These are phyloP conservation scores for Thinopyrum elongatum DNA, from an alignment of 176 grass and related monocot genomes.

Conservation along the genomic window DNA sequence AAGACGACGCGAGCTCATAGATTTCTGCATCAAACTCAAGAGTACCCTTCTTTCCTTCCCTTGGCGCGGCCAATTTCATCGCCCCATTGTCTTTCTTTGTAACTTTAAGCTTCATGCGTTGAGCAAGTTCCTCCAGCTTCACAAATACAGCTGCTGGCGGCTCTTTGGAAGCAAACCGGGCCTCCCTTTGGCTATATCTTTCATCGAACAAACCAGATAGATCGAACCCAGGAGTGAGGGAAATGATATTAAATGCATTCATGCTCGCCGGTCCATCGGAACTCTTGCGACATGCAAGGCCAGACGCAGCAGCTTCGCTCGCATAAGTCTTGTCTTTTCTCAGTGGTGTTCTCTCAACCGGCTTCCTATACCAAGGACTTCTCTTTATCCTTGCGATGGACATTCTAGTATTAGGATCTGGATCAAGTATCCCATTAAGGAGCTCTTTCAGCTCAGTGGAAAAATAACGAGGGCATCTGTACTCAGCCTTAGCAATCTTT, in stretches of 20 bases:
- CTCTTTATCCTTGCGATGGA: slow-evolving; percentile 64
- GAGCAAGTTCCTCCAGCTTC: slow-evolving; percentile 60
- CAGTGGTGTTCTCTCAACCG: slow-evolving; percentile 8
- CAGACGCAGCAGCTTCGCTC: not conserved
- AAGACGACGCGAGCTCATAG: slow-evolving; percentile 51
- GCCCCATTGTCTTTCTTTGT: slow-evolving; percentile 62
- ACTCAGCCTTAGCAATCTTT: slow-evolving; percentile 69
- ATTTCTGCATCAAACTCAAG: slow-evolving; percentile 62
- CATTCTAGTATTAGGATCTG: slow-evolving; percentile 72
- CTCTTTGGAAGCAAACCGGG: slow-evolving; percentile 62
- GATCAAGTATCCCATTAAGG: slow-evolving; percentile 68
- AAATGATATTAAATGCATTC: slow-evolving; percentile 90
- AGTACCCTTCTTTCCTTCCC: slow-evolving; percentile 67
- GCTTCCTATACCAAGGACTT: slow-evolving; percentile 68
- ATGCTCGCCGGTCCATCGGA: slow-evolving; percentile 30
- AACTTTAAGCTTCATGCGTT: slow-evolving; percentile 47
- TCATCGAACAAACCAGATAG: slow-evolving; percentile 68
- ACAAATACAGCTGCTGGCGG: slow-evolving; percentile 37
- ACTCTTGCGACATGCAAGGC: not conserved
- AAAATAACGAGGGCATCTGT: slow-evolving; percentile 78
- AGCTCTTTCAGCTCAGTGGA: slow-evolving; percentile 56
- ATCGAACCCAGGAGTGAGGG: slow-evolving; percentile 65
- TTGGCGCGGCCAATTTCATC: slow-evolving; percentile 47
- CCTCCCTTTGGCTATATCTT: slow-evolving; percentile 44
- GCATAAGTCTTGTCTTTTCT: slow-evolving; percentile 18